Base-by-base conservation (phyloP, 306 rosid species). In the Herpetospermum pedunculosum region DNA sequence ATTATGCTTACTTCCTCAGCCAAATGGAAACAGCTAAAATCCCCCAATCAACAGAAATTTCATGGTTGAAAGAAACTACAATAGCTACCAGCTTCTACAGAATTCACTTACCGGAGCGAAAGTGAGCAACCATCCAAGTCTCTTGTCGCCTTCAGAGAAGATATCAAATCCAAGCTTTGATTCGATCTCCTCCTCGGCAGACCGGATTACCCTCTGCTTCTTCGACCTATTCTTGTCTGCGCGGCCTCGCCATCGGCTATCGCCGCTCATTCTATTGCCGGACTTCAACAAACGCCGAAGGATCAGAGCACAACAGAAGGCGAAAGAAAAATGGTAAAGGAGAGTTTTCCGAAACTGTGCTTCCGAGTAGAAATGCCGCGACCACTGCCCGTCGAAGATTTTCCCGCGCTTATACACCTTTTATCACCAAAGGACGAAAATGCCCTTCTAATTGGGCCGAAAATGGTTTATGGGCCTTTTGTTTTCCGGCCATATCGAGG, bases 61-160 rank as follows among this genome's bases (percentile, higher is more conserved):
- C 44, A 7, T 43, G 57, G 14, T 37, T 12, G 75, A 38, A 21
- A 13, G 73, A 80, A 15, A 70, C 26, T 47, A 40, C 71, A 48
- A 52, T 10, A 41, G 40, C 49, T 54, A 63, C 15, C 53, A 30
- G 74, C 9, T 50, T 8, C 41, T 46, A 5, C 5, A 2, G 7
- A 79, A 79, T 41, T 41, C n/a, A 79, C 92, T 89, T 87, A 94
- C 98, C 1, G 97, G 44, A 21, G 92, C 82, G 23, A 86, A 87
- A 29, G 84, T 91, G 32, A 94, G 96, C 68, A 94, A 74, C 98
- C 98, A 94, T 43, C 98, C 98, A 37, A 94, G 98, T 44, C 97
- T 81, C 40, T 83, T 89, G 8, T 94, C 92, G 7, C 98, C 97
- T 79, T 94, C 97, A 0, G 96, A 83, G 86, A 94, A 94, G 2